These are phyloP conservation scores for Triticum aestivum DNA, from an alignment of 176 grass and related monocot genomes.

Conservation along the genomic window DNA sequence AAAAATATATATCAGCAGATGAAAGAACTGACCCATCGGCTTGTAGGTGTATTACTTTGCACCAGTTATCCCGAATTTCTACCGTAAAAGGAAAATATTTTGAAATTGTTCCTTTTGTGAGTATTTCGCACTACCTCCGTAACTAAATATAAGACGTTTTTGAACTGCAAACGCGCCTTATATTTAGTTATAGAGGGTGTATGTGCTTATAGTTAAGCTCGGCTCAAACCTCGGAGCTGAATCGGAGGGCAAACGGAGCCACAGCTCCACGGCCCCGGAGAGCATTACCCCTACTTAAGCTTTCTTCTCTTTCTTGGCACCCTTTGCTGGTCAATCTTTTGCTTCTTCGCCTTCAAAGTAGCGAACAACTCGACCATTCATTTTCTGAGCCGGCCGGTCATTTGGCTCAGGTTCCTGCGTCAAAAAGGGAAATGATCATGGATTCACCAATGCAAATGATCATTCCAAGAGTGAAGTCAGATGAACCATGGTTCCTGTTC, in stretches of 20 bases:
- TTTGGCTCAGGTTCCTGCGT: neutral
- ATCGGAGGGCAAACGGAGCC: neutral
- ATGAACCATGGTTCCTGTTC: neutral
- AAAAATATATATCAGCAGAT: too few species aligned
- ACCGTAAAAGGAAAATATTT: neutral
- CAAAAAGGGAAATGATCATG: neutral
- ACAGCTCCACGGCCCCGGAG: neutral
- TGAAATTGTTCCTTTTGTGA: neutral
- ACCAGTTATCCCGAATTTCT: neutral
- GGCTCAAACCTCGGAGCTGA: neutral
- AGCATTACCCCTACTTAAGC: neutral
- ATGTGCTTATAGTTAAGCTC: neutral
- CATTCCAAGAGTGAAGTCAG: neutral
- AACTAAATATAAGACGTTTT: too few species aligned
- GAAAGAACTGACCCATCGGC: neutral
- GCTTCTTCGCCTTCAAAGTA: slow-evolving; percentile 21
- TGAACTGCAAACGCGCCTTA: too few species aligned
- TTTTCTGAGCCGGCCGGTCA: slow-evolving; percentile 20
- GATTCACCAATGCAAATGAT: neutral
- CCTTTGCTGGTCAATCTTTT: neutral
- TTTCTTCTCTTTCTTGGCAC: neutral
- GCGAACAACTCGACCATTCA: slow-evolving; percentile 28
- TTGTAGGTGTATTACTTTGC: neutral
- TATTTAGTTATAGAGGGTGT: too few species aligned
- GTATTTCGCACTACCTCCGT: neutral